Base-by-base conservation (phyloP, 2,329 filamentous ascomycete genomes). In the Aspergillus pseudoviridinutans region DNA sequence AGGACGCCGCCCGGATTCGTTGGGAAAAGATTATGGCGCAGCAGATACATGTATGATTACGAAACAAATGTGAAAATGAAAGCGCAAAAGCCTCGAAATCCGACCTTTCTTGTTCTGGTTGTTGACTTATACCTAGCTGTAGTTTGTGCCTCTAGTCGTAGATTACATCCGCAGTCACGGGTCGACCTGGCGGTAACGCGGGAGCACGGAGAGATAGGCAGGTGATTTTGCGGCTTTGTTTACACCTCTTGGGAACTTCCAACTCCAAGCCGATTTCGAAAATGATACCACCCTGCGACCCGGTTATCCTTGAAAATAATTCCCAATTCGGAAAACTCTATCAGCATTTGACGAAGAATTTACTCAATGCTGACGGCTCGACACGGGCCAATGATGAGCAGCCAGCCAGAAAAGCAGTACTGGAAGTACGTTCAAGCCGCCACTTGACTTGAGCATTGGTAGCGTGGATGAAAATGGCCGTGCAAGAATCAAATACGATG, bases 221-320 rank as follows among this genome's bases (percentile, higher is more conserved):
- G 32, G 12, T 32, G 12, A 32, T 35, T 35, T 35, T 35, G 32
- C 12, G 5, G 32, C 32, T 35, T 32, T 38, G 32, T 38, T 38
- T 38, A 38, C 32, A 38, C 32, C 6, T 38, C 32, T 38, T 38
- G 32, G 5, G 32, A 17, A 38, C 32, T 17, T 7, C 32, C 5
- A 8, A 38, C 14, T 38, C 14, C 14, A 17, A 17, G 14, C 32
- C 32, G 17, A 1, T 38, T 27, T 17, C 47, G 50, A 51, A 54
- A 51, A 79, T 79, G 77, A 73, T 79, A 9, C 76, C 76, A 41
- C 74, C 75, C 49, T 74, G 74, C 49, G 71, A 77, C 44, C 71
- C 71, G 4, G 63, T 66, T 25, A 71, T 76, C 53, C 68, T 78
- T 24, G 68, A 71, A 28, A 66, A 68, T 6, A 78, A 79, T 53